A percentile compares a stretch with the other conserved stretches of the same genome.
Conservation (phyloP, 129 eudicot genomes). For the Calendula officinalis region DNA sequence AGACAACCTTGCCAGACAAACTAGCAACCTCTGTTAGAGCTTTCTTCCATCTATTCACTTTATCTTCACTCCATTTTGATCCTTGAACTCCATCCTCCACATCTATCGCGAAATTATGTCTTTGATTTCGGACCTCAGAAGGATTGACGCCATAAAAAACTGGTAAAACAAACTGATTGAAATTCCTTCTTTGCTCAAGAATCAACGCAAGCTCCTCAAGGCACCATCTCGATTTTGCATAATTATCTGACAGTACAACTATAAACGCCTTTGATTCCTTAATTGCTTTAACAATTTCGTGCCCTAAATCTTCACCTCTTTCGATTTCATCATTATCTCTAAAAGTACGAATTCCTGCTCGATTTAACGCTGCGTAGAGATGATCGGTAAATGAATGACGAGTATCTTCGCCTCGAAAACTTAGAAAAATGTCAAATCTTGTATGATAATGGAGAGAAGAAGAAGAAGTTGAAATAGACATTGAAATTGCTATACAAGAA, state of each 20-base stretch:
- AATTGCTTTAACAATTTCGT: slow-evolving; percentile 9
- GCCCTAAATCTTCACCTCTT: slow-evolving; percentile 3
- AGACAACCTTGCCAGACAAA: slow-evolving; percentile 1
- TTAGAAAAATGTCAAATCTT: too few relatives aligned
- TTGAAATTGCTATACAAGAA: too few relatives aligned
- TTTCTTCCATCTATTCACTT: slow-evolving; percentile 3
- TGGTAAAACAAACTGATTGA: neutral
- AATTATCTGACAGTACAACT: neutral
- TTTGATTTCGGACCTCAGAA: slow-evolving; percentile 9
- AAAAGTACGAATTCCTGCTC: slow-evolving; percentile 13
- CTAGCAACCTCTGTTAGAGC: slow-evolving; percentile 10
- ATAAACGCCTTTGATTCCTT: neutral
- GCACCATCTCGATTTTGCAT: slow-evolving; percentile 3
- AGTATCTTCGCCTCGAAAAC: too few relatives aligned
- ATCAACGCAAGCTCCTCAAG: slow-evolving; percentile 24
- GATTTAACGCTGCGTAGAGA: neutral
- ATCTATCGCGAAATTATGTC: neutral
- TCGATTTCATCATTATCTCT: slow-evolving; percentile 13
- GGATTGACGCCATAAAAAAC: slow-evolving; percentile 25
- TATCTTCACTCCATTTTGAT: slow-evolving; percentile 7
- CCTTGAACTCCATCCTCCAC: too few relatives aligned
- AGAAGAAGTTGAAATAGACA: too few relatives aligned
- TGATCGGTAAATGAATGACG: too few relatives aligned
- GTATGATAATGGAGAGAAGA: too few relatives aligned
- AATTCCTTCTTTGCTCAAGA: slow-evolving; percentile 1